Evolutionary conservation across 2,329 filamentous ascomycete species (phyloP), one percentile per base, ranked within the genome.

Genomic region (Sarocladium oryzae): DNA sequence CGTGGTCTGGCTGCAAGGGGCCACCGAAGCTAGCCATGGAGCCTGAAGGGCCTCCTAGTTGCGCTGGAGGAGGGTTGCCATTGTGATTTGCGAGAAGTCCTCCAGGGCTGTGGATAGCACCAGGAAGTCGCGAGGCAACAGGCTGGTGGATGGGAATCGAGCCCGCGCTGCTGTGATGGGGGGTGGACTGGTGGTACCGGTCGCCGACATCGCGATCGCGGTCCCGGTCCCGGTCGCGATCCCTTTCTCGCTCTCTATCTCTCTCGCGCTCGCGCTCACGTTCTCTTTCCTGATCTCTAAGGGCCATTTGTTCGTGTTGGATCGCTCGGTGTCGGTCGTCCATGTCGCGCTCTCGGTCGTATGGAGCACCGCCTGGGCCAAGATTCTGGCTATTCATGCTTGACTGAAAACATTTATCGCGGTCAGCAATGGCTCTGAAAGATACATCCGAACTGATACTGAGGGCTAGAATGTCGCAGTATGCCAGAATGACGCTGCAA

Each of bases 61-160:
- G 45, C 16, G 36, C 51, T 13, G 32, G 24, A 11, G 78, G 74
- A 33, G 75, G 71, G 30, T 78, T 78, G 30, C 79, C 77, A 50
- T 84, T 82, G 59, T 89, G 82, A 57, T 84, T 89, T 8, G 85
- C 81, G 35, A 97, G 80, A 32, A 97, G 77, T 8, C 92, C 92
- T 58, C 93, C 92, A 1, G 92, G 92, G 41, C 90, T 95, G 65
- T 96, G 92, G 52, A 96, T 95, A 50, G 89, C 86, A 56, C 84
- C 86, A 52, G 86, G 72, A 56, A 89, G 75, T 69, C 91, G 76
- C 63, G 90, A 83, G 55, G 92, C 92, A 53, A 96, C 90, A 4
- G 92, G 92, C 67, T 97, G 92, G 69, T 97, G 92, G 60, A 97
- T 85, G 51, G 91, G 89, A 51, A 96, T 88, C 2, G 91, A 89